phyloP scores from a whole-genome alignment of 768 basidiomycete genomes.

The Rubroboletus satanas region DNA sequence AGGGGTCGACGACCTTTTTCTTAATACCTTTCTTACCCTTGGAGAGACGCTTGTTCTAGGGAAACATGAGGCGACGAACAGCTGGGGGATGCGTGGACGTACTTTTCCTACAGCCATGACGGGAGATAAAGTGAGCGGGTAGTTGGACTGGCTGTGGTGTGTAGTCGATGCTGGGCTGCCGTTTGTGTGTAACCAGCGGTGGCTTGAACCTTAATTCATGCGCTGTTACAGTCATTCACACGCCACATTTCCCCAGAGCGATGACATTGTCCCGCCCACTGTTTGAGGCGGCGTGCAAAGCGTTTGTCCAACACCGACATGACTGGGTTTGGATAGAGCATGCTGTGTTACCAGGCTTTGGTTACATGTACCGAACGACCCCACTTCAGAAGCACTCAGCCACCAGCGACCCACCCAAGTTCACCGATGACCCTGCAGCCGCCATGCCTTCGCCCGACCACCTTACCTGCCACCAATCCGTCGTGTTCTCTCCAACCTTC shows the following conservation, averaged over 20 bases:
- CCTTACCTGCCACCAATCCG: slow-evolving; percentile 55
- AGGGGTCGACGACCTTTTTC: slow-evolving; percentile 99
- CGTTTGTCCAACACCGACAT: slow-evolving; percentile 39
- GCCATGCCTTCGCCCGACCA: slow-evolving; percentile 27
- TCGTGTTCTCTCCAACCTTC: slow-evolving; percentile 77
- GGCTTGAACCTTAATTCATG: slow-evolving; percentile 59
- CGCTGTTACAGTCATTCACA: slow-evolving; percentile 43
- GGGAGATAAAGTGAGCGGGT: slow-evolving; percentile 41
- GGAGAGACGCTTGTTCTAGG: slow-evolving; percentile 93
- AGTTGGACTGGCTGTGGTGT: slow-evolving; percentile 47
- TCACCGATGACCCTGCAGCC: slow-evolving; percentile 39
- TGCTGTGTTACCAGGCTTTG: slow-evolving; percentile 42
- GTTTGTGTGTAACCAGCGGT: slow-evolving; percentile 26
- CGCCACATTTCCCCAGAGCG: slow-evolving; percentile 27
- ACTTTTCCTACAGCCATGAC: slow-evolving; percentile 91
- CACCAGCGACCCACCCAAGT: slow-evolving; percentile 16
- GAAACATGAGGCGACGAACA: slow-evolving; percentile 1
- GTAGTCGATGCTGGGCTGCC: slow-evolving; percentile 11
- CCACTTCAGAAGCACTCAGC: slow-evolving; percentile 16
- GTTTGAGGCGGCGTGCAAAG: slow-evolving; percentile 59
- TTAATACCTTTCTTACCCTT: slow-evolving; percentile 99
- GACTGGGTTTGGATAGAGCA: slow-evolving; percentile 66
- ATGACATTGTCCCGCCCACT: slow-evolving; percentile 46
- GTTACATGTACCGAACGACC: slow-evolving; percentile 45
- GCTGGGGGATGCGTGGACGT: slow-evolving; percentile 18